Evolutionary conservation across 2,329 filamentous ascomycete species (phyloP).

Genomic region (Xylaria sp.): DNA sequence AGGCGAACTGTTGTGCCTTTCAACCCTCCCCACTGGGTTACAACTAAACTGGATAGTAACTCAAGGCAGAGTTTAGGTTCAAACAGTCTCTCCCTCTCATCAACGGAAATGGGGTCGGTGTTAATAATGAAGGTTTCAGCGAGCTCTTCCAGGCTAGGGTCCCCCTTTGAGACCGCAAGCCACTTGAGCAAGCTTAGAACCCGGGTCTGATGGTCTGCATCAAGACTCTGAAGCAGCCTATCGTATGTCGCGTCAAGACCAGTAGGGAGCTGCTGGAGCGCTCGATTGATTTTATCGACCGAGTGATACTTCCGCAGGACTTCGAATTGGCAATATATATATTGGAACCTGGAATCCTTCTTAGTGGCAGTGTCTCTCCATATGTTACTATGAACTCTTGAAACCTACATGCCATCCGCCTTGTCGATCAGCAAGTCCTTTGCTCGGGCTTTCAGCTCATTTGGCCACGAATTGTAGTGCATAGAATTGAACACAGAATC

Average conservation of each 20-base stretch:
- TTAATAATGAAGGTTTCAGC: slow-evolving; percentile 1
- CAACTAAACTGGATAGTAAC: neutral
- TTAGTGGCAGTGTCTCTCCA: neutral
- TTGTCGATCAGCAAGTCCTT: neutral
- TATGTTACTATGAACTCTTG: no score
- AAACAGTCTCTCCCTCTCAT: neutral
- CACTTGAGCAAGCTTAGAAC: slow-evolving; percentile 2
- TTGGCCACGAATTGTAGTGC: slow-evolving; percentile 7
- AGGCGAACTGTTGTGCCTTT: neutral
- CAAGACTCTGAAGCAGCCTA: neutral
- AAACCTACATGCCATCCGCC: slow-evolving; percentile 21
- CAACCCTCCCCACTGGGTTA: no score
- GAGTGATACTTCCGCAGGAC: neutral
- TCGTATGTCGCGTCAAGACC: slow-evolving; percentile 23
- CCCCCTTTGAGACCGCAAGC: neutral
- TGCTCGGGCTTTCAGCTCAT: slow-evolving; percentile 1
- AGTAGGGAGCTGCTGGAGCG: slow-evolving; percentile 1
- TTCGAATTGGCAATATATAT: slow-evolving; percentile 14
- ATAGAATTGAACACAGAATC: slow-evolving; percentile 2
- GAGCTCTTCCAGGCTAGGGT: neutral
- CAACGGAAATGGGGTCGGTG: neutral
- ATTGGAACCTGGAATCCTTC: slow-evolving; percentile 5
- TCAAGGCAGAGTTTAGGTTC: neutral
- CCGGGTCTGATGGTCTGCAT: neutral
- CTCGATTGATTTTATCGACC: neutral